Conservation (phyloP, 345 rosid genomes). For the Boechera retrofracta region DNA sequence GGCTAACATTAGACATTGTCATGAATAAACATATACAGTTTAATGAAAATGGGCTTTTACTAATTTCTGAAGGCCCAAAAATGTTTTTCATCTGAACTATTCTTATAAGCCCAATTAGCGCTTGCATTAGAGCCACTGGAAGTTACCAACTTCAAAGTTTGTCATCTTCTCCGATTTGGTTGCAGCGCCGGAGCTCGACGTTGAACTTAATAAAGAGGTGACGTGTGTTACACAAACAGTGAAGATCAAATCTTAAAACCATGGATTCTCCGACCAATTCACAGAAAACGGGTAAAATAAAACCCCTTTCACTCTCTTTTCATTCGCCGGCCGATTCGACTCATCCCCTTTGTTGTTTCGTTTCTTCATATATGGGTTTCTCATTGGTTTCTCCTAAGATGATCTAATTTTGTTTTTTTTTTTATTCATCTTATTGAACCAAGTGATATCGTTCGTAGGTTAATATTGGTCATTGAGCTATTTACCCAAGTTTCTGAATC, state of each 20-base stretch:
- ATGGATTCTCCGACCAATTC: constrained; percentile 50
- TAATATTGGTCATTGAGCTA: background rate
- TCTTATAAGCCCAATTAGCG: background rate
- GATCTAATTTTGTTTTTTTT: background rate
- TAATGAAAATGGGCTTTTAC: background rate
- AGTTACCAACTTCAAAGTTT: background rate
- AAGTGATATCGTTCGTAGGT: background rate
- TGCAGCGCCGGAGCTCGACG: constrained; percentile 17
- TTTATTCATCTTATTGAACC: background rate
- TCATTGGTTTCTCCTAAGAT: background rate
- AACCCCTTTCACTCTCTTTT: background rate
- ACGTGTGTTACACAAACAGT: constrained; percentile 8
- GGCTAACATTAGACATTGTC: too few species aligned
- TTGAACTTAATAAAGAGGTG: background rate
- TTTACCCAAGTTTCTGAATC: background rate
- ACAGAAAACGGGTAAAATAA: constrained; percentile 48
- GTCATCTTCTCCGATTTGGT: constrained; percentile 19
- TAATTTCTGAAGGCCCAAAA: background rate
- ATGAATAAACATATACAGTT: too few species aligned
- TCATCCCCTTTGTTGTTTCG: background rate
- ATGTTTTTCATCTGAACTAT: background rate
- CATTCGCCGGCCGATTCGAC: background rate
- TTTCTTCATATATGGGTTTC: background rate
- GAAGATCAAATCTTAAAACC: background rate
- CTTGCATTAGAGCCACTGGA: background rate